Percentiles rank a stretch among this genome's conserved stretches.
phyloP scores from a whole-genome alignment of 73 alveolate genomes.

The Paraurostyla sp. region DNA sequence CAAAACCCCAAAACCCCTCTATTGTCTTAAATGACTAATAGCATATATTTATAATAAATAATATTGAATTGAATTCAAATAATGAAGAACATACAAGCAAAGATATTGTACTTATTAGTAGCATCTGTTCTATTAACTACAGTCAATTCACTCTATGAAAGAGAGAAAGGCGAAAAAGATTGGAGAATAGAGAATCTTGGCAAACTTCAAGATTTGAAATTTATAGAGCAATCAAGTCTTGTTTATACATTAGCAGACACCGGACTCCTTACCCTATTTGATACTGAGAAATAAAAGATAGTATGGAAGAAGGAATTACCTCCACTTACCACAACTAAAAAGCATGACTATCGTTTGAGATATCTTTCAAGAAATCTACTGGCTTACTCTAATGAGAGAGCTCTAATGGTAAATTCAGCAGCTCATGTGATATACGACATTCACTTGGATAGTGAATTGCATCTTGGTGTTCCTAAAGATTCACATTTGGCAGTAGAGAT shows the following conservation, averaged over 20 bases:
- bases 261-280: slow-evolving; percentile 51
- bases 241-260: slow-evolving; percentile 35
- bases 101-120: too few relatives aligned
- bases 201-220: slow-evolving; percentile 1
- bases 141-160: slow-evolving; percentile 2
- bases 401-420: slow-evolving; percentile 51
- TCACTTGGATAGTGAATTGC: not conserved
- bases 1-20: too few relatives aligned
- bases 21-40: too few relatives aligned
- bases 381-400: slow-evolving; percentile 29
- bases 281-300: slow-evolving; percentile 23
- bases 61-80: too few relatives aligned
- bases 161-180: slow-evolving; percentile 51
- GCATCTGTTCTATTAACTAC: too few relatives aligned
- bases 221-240: slow-evolving; percentile 41
- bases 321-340: not conserved
- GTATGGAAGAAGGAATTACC: slow-evolving; percentile 53
- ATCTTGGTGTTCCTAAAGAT: not conserved
- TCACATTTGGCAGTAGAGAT: slow-evolving; percentile 32
- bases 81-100: too few relatives aligned
- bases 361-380: slow-evolving; percentile 43
- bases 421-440: slow-evolving; percentile 45
- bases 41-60: too few relatives aligned
- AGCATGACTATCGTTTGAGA: not conserved
- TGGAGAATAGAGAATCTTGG: slow-evolving; percentile 61